phyloP scores from a whole-genome alignment of 2,329 filamentous ascomycete genomes.

The Coleophoma eucalyptorum region DNA sequence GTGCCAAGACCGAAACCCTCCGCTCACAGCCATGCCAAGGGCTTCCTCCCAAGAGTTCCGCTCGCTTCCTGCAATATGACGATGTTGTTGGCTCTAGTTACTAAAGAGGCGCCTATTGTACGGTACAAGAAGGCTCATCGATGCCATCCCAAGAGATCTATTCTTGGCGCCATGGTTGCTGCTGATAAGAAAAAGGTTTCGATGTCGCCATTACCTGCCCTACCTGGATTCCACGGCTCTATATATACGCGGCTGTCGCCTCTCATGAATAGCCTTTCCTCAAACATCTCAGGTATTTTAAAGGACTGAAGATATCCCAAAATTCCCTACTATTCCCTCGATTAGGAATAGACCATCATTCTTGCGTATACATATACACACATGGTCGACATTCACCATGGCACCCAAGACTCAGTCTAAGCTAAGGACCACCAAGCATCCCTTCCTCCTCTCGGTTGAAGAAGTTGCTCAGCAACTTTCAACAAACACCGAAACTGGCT shows the following conservation, averaged over 20 bases:
- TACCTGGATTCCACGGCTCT: background rate
- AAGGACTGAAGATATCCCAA: background rate
- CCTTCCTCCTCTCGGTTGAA: conserved; percentile 56
- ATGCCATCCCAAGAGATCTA: background rate
- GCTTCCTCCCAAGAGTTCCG: background rate
- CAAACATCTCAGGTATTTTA: background rate
- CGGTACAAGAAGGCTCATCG: background rate
- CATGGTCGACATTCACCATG: conserved; percentile 4
- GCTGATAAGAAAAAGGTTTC: background rate
- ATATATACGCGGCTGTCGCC: background rate
- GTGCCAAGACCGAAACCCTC: background rate
- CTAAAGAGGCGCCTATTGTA: too few relatives aligned
- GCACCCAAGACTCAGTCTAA: conserved; percentile 8
- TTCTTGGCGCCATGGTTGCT: background rate
- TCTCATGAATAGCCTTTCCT: background rate
- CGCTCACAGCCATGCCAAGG: background rate
- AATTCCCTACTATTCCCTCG: conserved; percentile 27
- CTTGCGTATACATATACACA: background rate
- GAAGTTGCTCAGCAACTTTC: conserved; percentile 60
- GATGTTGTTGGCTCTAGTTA: too few relatives aligned
- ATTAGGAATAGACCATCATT: conserved; percentile 21
- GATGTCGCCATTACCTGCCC: background rate
- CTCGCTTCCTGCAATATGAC: too few relatives aligned
- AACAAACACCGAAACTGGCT: conserved; percentile 63
- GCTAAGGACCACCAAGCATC: conserved; percentile 38